Base-by-base conservation (phyloP, 1,284 basidiomycete genomes). In the Ceratobasidium papillatum region DNA sequence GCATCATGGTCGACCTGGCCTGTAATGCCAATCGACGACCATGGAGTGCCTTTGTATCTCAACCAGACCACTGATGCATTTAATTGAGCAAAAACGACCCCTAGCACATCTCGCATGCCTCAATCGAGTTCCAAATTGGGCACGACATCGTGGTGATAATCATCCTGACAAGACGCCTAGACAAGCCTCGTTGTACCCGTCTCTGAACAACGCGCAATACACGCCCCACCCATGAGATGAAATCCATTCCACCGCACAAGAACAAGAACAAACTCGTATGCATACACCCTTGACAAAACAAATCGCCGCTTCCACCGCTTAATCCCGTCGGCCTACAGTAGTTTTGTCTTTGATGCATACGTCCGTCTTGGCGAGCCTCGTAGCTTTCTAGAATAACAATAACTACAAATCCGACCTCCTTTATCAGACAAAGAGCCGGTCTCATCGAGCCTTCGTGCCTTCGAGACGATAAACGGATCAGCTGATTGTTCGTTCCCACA, bases 381-480 rank as follows among this genome's bases (percentile, higher is more conserved):
- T 4, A 30, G 22, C 34, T 59, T 59, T 59, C 56, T 36, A 59
- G 56, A 59, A 59, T 27, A 30, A 32, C 32, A 59, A 59, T 30
- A 59, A 36, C n/a, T 17, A 4, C 56, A 59, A 59, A 59, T 36
- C 56, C 30, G 56, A 43, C n/a, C 2, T 43, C 59, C 59, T 61
- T 61, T 61, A 61, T 61, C 36, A 27, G 51, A 52, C 51, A 52
- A 52, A 52, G 51, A 52, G 51, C 51, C 27, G 22, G 25, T 30
- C 4, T 52, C 25, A 19, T 30, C 27, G 27, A 52, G 5, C 4
- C 38, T n/a, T n/a, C n/a, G n/a, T n/a, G n/a, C n/a, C n/a, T n/a
- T n/a, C n/a, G n/a, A n/a, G n/a, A n/a, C n/a, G n/a, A 41, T 47
- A 19, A 7, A 47, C 45, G 3, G 9, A 47, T 47, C 45, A 47